Conservation (phyloP, 2,329 filamentous ascomycete genomes). For the Claviceps capensis region DNA sequence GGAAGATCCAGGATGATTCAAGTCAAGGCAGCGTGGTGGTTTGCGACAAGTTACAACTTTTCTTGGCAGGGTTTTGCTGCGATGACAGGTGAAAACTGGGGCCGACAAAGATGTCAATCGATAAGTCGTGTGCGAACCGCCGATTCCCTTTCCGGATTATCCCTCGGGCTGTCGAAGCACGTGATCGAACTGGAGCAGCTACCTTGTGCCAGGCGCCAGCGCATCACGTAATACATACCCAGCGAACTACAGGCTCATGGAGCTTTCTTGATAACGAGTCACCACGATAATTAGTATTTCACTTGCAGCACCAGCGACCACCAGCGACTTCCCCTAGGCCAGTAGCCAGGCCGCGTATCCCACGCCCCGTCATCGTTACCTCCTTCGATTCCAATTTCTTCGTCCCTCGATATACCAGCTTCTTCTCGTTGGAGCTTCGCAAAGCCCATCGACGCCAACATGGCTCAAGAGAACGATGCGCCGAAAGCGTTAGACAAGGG, state of each 20-base stretch:
- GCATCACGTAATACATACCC: constrained; percentile 37
- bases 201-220: constrained; percentile 24
- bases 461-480: constrained; percentile 90
- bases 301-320: background rate
- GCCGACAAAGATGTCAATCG: constrained; percentile 19
- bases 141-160: background rate
- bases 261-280: constrained; percentile 24
- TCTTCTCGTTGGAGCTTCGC: constrained; percentile 11
- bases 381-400: constrained; percentile 4
- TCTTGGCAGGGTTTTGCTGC: constrained; percentile 11
- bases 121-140: constrained; percentile 8
- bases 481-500: constrained; percentile 80
- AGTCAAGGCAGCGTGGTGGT: background rate
- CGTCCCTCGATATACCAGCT: background rate
- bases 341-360: background rate
- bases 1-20: background rate
- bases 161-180: constrained; percentile 9
- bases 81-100: constrained; percentile 12
- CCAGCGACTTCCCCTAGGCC: background rate
- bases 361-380: background rate
- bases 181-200: constrained; percentile 18
- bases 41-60: background rate
- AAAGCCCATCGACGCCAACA: constrained; percentile 32
- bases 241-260: constrained; percentile 15
- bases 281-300: constrained; percentile 10